phyloP scores from a whole-genome alignment of 2,329 filamentous ascomycete genomes.

The Allantophomopsis lycopodina region DNA sequence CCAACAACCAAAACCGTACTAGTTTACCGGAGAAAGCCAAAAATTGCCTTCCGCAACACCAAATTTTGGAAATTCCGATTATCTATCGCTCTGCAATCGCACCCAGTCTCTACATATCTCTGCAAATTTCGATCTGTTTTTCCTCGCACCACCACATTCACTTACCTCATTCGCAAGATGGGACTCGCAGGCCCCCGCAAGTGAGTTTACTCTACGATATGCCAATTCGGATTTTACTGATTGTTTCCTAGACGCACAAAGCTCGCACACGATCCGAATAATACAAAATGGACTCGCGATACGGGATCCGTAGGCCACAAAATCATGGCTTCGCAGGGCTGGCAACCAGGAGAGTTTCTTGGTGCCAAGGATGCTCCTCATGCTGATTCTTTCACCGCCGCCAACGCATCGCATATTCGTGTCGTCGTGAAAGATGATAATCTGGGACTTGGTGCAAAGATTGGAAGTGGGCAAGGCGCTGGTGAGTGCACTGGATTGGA shows the following conservation, averaged over 20 bases:
- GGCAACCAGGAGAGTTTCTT: slow-evolving; percentile 73
- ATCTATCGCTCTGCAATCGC: slow-evolving; percentile 1
- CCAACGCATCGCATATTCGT: slow-evolving; percentile 74
- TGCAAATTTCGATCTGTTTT: neutral
- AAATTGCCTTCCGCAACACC: neutral
- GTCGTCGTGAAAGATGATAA: slow-evolving; percentile 83
- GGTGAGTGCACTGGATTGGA: slow-evolving; percentile 71
- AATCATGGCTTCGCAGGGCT: slow-evolving; percentile 79
- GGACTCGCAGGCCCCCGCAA: slow-evolving; percentile 56
- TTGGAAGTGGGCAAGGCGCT: slow-evolving; percentile 51
- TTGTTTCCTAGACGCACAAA: slow-evolving; percentile 41
- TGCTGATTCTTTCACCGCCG: slow-evolving; percentile 61
- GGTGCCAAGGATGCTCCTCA: slow-evolving; percentile 68
- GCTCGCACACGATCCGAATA: slow-evolving; percentile 86
- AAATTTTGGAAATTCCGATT: too few relatives aligned
- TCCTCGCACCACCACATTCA: neutral
- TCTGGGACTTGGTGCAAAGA: slow-evolving; percentile 74
- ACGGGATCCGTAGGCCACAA: slow-evolving; percentile 76
- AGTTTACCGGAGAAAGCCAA: neutral
- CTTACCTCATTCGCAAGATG: slow-evolving; percentile 28
- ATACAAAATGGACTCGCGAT: slow-evolving; percentile 81
- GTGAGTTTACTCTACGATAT: slow-evolving; percentile 26
- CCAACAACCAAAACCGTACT: neutral
- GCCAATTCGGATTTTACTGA: slow-evolving; percentile 3
- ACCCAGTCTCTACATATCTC: neutral